phyloP scores from a whole-genome alignment of 371 early-diverging fungal species.

The Batkoa obscura region DNA sequence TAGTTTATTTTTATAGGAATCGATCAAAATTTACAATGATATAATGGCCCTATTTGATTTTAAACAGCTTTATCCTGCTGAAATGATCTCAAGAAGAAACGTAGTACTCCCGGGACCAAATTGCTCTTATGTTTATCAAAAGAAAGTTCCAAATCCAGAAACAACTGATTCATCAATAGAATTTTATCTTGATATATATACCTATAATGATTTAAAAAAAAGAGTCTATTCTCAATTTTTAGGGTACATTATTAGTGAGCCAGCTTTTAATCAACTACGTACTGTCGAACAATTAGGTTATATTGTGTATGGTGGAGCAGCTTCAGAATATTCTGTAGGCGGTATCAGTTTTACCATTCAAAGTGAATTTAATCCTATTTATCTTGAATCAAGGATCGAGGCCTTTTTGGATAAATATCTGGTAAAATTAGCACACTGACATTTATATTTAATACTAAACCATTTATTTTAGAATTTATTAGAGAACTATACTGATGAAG shows the following conservation, averaged over 20 bases:
- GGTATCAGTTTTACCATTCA: slow-evolving; percentile 65
- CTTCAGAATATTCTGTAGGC: not conserved
- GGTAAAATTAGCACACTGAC: not conserved
- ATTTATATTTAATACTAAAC: not conserved
- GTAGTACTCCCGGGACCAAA: slow-evolving; percentile 19
- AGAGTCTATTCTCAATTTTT: slow-evolving; percentile 32
- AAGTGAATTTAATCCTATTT: slow-evolving; percentile 67
- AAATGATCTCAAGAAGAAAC: slow-evolving; percentile 32
- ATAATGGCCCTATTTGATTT: slow-evolving; percentile 29
- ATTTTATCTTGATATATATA: not conserved
- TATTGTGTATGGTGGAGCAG: slow-evolving; percentile 45
- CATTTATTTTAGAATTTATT: slow-evolving; percentile 18
- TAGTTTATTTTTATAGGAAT: not conserved
- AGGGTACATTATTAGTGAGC: slow-evolving; percentile 62
- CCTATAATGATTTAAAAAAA: too few species aligned
- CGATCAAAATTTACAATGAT: slow-evolving; percentile 30
- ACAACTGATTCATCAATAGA: not conserved
- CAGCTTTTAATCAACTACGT: slow-evolving; percentile 78
- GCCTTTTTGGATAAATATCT: slow-evolving; percentile 38
- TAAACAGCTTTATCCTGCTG: slow-evolving; percentile 35
- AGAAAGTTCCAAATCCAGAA: slow-evolving; percentile 37
- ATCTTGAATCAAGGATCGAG: slow-evolving; percentile 62
- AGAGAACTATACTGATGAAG: slow-evolving; percentile 39
- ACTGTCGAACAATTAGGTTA: slow-evolving; percentile 84
- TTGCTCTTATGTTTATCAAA: slow-evolving; percentile 21